Evolutionary conservation across 164 flowering plant species (phyloP).

Genomic region (Umbellularia californica): DNA sequence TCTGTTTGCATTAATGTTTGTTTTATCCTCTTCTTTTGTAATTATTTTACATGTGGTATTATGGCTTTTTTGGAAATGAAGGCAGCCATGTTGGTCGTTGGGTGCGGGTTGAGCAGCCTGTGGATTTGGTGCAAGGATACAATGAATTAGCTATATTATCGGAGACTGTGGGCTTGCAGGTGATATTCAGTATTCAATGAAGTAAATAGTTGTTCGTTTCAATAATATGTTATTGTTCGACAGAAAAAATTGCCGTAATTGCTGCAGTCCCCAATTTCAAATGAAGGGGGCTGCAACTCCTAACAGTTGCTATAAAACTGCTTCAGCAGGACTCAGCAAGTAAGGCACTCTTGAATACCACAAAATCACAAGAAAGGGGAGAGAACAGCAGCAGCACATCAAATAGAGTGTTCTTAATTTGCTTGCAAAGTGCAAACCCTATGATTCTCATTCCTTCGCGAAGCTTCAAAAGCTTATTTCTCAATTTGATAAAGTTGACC

Average conservation of each 20-base stretch:
- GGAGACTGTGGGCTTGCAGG: slow-evolving; percentile 88
- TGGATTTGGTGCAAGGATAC: slow-evolving; percentile 57
- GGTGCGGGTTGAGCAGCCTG: slow-evolving; percentile 59
- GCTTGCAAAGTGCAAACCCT: no score
- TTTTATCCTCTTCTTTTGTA: neutral
- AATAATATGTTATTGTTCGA: neutral
- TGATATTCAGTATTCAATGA: slow-evolving; percentile 19
- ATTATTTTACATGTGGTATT: slow-evolving; percentile 10
- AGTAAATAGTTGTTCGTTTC: neutral
- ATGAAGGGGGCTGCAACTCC: no score
- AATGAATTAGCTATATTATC: slow-evolving; percentile 70
- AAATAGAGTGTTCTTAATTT: no score
- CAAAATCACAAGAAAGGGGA: no score
- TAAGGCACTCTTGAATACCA: no score
- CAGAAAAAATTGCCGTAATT: neutral
- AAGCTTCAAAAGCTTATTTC: no score
- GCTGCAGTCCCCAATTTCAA: neutral
- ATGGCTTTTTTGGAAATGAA: slow-evolving; percentile 25
- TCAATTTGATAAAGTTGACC: no score
- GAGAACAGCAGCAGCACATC: no score
- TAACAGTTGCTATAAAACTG: no score
- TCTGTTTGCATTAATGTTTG: no score
- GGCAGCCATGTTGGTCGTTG: slow-evolving; percentile 69
- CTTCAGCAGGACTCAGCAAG: no score
- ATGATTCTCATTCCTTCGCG: no score